These are phyloP conservation scores for Lecanosticta acicola DNA, from an alignment of 2,329 filamentous ascomycete species.

Conservation along the genomic window DNA sequence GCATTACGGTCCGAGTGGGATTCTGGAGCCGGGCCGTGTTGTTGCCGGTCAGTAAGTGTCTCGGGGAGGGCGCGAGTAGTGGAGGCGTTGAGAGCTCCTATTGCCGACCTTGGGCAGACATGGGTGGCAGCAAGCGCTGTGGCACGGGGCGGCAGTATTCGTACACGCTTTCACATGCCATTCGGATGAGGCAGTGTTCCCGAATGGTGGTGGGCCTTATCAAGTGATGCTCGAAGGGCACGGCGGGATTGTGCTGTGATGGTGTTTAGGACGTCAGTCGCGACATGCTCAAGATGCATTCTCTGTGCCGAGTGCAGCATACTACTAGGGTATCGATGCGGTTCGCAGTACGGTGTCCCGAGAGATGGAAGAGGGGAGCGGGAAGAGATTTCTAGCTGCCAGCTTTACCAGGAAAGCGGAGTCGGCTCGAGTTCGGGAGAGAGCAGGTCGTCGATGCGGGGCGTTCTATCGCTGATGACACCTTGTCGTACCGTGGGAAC, in stretches of 20 bases:
- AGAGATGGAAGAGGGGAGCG: not conserved
- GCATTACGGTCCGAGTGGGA: not conserved
- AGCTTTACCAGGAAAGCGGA: constrained; percentile 7
- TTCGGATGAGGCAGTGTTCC: not conserved
- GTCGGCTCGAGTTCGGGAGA: constrained; percentile 5
- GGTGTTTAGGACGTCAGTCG: no score
- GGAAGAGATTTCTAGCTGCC: not conserved
- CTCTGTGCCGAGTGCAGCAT: not conserved
- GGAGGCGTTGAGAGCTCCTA: not conserved
- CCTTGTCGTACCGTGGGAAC: not conserved
- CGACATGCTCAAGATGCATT: not conserved
- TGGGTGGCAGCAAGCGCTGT: not conserved
- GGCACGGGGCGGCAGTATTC: not conserved
- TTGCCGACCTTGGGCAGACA: not conserved
- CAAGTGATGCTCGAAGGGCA: no score
- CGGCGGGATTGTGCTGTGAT: no score
- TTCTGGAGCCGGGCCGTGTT: not conserved
- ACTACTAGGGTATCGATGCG: not conserved
- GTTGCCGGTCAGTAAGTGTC: not conserved
- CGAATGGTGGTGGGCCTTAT: not conserved
- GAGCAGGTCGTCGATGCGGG: not conserved
- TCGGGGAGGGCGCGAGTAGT: not conserved
- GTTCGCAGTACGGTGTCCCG: not conserved
- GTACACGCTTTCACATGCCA: not conserved
- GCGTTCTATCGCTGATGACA: not conserved